These are phyloP conservation scores for Ophiocordyceps camponoti-rufipedis DNA, from an alignment of 2,329 filamentous ascomycete species.

Conservation along the genomic window DNA sequence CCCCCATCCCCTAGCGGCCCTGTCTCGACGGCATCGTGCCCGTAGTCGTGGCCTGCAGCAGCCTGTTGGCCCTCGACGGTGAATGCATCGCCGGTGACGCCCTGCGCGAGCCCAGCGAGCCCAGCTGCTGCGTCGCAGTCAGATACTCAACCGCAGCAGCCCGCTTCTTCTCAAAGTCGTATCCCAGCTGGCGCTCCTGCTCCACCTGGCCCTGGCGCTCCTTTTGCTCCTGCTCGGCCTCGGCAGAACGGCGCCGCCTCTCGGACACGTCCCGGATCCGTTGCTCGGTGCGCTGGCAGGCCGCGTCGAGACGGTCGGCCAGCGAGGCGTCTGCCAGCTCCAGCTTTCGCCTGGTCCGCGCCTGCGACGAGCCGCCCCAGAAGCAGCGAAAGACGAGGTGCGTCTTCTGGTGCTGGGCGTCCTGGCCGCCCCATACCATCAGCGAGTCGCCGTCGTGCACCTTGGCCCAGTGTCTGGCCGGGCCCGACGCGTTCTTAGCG, in stretches of 20 bases:
- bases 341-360: constrained; percentile 15
- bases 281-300: constrained; percentile 26
- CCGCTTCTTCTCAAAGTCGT: constrained; percentile 28
- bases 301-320: constrained; percentile 28
- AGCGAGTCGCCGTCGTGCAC: constrained; percentile 64
- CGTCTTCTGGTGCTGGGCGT: constrained; percentile 18
- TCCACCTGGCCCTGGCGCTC: constrained; percentile 22
- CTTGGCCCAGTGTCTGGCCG: constrained; percentile 45
- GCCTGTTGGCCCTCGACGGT: constrained; percentile 3
- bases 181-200: constrained; percentile 29
- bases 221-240: constrained; percentile 25
- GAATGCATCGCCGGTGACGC: constrained; percentile 11
- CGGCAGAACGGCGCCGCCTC: constrained; percentile 20
- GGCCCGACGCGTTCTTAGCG: constrained; percentile 29
- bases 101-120: constrained; percentile 10
- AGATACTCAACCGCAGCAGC: constrained; percentile 25
- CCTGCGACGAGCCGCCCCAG: constrained; percentile 34
- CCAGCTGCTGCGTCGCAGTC: constrained; percentile 8
- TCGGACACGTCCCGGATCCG: constrained; percentile 21
- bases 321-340: constrained; percentile 18
- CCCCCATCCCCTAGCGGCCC: constrained; percentile 3
- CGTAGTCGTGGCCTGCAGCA: constrained; percentile 3
- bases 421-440: constrained; percentile 43
- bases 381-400: constrained; percentile 33
- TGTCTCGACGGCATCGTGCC: constrained; percentile 4